phyloP scores from a whole-genome alignment of 306 rosid species.

The Lathyrus tuberosus region DNA sequence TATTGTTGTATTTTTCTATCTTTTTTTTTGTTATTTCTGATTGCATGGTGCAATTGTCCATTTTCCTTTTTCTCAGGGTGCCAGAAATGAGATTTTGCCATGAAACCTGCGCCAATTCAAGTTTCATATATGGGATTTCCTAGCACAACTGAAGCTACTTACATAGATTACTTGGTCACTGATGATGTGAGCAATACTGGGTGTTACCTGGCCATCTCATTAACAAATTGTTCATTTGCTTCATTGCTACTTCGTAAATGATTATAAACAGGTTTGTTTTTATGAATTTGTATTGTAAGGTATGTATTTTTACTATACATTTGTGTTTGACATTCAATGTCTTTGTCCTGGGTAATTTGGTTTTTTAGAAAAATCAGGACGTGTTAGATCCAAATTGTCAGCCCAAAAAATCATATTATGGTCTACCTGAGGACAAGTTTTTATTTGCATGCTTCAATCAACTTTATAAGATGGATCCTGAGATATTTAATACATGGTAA shows the following conservation, averaged over 20 bases:
- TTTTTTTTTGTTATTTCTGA: conserved; percentile 23
- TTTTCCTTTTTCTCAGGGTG: conserved; percentile 67
- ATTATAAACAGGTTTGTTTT: conserved; percentile 86
- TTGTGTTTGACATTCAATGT: background rate
- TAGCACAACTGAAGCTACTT: conserved; percentile 92
- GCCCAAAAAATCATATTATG: conserved; percentile 86
- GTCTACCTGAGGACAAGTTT: conserved; percentile 88
- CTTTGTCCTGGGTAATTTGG: conserved; percentile 6
- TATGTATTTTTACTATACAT: conserved; percentile 3
- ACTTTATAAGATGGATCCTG: conserved; percentile 99
- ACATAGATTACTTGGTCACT: conserved; percentile 84
- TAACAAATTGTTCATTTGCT: conserved; percentile 94
- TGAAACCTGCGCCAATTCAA: conserved; percentile 97
- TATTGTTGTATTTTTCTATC: background rate
- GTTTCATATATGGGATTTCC: conserved; percentile 99
- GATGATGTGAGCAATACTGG: conserved; percentile 71
- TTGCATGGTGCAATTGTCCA: conserved; percentile 12
- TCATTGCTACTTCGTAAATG: conserved; percentile 97
- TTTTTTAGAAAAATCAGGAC: conserved; percentile 85
- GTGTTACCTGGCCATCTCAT: conserved; percentile 6
- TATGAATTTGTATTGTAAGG: conserved; percentile 4
- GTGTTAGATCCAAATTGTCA: conserved; percentile 77
- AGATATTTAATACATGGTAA: conserved; percentile 90
- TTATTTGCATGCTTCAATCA: conserved; percentile 97
- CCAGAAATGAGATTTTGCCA: conserved; percentile 93